Percentiles rank a stretch among this genome's conserved stretches.
phyloP scores from a whole-genome alignment of 2,329 filamentous ascomycete species.

The Cordyceps cateniannulata region DNA sequence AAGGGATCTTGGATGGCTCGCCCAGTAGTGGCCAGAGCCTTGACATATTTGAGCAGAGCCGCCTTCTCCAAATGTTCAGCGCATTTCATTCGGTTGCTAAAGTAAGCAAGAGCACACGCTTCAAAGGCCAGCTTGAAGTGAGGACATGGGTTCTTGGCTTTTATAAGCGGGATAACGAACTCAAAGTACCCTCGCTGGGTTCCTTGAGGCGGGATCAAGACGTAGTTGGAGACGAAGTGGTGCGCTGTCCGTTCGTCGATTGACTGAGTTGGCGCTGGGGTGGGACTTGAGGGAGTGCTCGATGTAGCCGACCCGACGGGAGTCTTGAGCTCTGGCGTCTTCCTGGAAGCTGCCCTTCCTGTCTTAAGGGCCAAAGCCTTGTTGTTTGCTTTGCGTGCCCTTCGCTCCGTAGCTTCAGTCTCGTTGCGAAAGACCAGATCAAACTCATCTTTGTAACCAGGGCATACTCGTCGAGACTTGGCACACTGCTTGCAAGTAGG shows the following conservation, averaged over 20 bases:
- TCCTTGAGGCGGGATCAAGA: constrained; percentile 46
- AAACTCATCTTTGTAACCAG: constrained; percentile 65
- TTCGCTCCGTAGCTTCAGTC: constrained; percentile 59
- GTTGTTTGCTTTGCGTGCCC: constrained; percentile 50
- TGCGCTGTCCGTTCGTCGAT: constrained; percentile 50
- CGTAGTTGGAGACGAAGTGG: constrained; percentile 56
- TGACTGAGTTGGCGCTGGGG: constrained; percentile 27
- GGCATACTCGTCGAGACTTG: constrained; percentile 57
- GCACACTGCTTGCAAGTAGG: constrained; percentile 60
- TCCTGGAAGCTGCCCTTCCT: constrained; percentile 21
- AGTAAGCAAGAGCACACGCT: constrained; percentile 51
- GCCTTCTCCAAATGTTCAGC: constrained; percentile 27
- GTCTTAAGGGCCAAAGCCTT: constrained; percentile 36
- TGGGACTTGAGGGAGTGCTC: constrained; percentile 17
- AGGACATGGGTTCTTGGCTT: constrained; percentile 33
- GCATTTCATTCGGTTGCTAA: constrained; percentile 43
- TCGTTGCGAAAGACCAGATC: constrained; percentile 68
- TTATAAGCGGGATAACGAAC: constrained; percentile 51
- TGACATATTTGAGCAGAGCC: constrained; percentile 48
- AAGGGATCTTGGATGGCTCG: constrained; percentile 45
- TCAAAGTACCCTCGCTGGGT: constrained; percentile 51
- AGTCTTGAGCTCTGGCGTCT: background rate
- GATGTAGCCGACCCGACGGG: constrained; percentile 15
- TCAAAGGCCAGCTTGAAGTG: constrained; percentile 52
- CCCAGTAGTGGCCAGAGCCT: constrained; percentile 47